These are phyloP conservation scores for Candida sanyaensis DNA, from an alignment of 1,139 yeast species.

Conservation along the genomic window DNA sequence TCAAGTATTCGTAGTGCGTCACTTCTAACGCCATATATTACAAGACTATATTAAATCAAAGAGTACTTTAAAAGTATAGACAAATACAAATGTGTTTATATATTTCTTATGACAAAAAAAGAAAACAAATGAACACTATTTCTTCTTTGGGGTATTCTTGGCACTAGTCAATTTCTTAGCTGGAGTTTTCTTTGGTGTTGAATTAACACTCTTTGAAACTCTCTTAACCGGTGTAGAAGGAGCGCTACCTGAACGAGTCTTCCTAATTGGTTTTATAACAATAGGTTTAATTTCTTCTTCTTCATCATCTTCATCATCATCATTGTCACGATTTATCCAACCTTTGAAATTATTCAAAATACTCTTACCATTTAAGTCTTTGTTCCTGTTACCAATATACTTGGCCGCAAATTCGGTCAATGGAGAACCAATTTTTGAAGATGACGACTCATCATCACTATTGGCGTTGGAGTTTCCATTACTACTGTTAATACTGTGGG, in stretches of 20 bases:
- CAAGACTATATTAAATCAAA: neutral
- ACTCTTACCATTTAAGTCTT: conserved; percentile 46
- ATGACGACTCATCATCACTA: conserved; percentile 9
- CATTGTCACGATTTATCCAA: conserved; percentile 52
- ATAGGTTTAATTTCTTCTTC: conserved; percentile 19
- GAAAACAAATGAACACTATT: neutral
- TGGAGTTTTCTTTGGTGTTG: conserved; percentile 6
- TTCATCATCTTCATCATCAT: conserved; percentile 12
- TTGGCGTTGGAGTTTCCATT: conserved; percentile 27
- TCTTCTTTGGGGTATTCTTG: conserved; percentile 7
- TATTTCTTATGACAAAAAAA: neutral
- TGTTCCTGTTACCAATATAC: conserved; percentile 57
- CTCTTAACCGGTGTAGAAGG: conserved; percentile 5
- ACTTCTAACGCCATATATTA: neutral
- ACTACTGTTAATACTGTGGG: conserved; percentile 11
- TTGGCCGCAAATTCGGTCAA: conserved; percentile 63
- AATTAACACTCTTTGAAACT: neutral
- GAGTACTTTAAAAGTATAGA: neutral
- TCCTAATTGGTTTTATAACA: conserved; percentile 12
- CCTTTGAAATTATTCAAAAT: conserved; percentile 65
- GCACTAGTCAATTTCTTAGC: conserved; percentile 1
- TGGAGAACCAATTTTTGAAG: conserved; percentile 38
- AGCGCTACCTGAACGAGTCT: conserved; percentile 7
- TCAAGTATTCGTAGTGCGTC: too few species aligned
- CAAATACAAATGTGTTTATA: neutral